Evolutionary conservation across 2,329 filamentous ascomycete genomes (phyloP), one percentile per base, ranked within the genome.

Genomic region (Beauveria scarabaeidicola): DNA sequence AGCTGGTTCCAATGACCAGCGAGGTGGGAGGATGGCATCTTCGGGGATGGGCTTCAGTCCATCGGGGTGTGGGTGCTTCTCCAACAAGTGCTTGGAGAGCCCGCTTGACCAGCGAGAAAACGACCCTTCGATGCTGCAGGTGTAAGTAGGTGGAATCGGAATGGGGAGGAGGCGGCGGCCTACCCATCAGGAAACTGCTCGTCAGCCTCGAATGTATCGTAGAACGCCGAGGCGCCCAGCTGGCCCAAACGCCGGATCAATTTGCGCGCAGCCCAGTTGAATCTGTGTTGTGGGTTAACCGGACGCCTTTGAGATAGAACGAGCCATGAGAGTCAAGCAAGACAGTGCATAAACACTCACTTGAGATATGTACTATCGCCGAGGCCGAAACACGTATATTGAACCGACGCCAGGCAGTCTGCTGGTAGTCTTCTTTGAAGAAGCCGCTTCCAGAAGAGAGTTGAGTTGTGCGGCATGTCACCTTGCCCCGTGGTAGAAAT

Each of bases 351-450:
- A 25, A 5, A 52, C 13, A 70, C 81, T 64, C 77, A 94, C 87
- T 95, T 93, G 59, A 88, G 81, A 78, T 99, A 99, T 1, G 92
- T 96, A 68, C 89, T 96, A 73, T 99, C 94, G 0, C 94, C 94
- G 1, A 97, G 80, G 0, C 94, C 94, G 77, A 97, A 96, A 0
- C 87, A 89, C 3, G 90, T 87, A 73, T 96, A 97, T 1, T 77
- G 80, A 63, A 96, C 76, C 38, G 81, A 79, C 41, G 77, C 70
- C 43, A 99, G 77, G 66, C 87, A 92, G 17, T 81, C 83, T 3
- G 85, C 79, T 13, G 87, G 83, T 29, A 99, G 80, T 66, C 85
- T 90, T 72, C 89, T 91, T 65, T 90, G 82, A 19, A 96, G 78
- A 41, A 99, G 78, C 61, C 85, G 88, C 69, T 84, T 91, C 94